phyloP scores from a whole-genome alignment of 768 basidiomycete genomes.

The Xerocomus brunneocitrinus region DNA sequence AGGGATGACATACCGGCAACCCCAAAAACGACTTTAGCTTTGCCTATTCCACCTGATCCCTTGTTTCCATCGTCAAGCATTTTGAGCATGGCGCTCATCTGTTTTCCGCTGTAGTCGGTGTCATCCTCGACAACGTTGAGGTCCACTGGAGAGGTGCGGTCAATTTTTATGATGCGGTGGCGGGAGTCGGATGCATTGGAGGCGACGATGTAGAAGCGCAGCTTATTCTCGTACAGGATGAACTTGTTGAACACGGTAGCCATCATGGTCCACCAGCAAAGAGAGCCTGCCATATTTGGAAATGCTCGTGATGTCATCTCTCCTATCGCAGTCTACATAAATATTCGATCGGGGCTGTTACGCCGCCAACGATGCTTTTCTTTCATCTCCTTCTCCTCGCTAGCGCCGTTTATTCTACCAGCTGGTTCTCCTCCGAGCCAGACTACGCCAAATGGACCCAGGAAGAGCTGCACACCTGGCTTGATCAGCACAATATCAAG shows the following conservation, averaged over 20 bases:
- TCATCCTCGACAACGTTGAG: slow-evolving; percentile 82
- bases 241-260: slow-evolving; percentile 61
- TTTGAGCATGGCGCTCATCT: slow-evolving; percentile 87
- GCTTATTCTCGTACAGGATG: slow-evolving; percentile 88
- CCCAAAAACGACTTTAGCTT: slow-evolving; percentile 73
- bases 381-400: slow-evolving; percentile 30
- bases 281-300: slow-evolving; percentile 5
- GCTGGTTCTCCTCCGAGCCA: slow-evolving; percentile 45
- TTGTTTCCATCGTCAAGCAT: slow-evolving; percentile 97
- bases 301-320: slow-evolving; percentile 24
- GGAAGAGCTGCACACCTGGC: slow-evolving; percentile 62
- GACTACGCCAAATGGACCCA: slow-evolving; percentile 56
- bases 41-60: slow-evolving; percentile 80
- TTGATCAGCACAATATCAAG: slow-evolving; percentile 59
- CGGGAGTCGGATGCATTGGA: slow-evolving; percentile 85
- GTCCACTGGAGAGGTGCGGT: slow-evolving; percentile 75
- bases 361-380: slow-evolving; percentile 8
- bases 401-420: slow-evolving; percentile 40
- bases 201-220: slow-evolving; percentile 88
- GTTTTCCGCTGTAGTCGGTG: slow-evolving; percentile 79
- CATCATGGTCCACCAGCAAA: slow-evolving; percentile 1
- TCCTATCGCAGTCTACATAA: slow-evolving; percentile 5
- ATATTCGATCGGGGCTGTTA: not conserved
- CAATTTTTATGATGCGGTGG: slow-evolving; percentile 91
- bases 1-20: slow-evolving; percentile 55